Base-by-base conservation (phyloP, 208 protist species). In the Acanthamoeba healyi region DNA sequence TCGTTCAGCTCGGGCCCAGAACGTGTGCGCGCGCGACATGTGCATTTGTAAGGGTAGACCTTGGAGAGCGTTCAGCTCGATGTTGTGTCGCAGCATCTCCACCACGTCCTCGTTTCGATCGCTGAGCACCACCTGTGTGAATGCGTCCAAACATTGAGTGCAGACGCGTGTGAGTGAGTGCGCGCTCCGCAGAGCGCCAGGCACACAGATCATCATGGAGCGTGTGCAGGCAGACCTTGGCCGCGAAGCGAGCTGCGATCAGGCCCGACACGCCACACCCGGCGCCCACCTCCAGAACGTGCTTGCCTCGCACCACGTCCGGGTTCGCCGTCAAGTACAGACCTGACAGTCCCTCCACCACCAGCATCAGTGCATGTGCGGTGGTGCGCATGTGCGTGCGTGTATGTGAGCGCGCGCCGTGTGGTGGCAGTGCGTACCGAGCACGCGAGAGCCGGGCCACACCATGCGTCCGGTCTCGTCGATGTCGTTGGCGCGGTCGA, bases 391-490 rank as follows among this genome's bases (percentile, higher is more conserved):
- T n/a, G n/a, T n/a, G n/a, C 54, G 22, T 26, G n/a, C n/a, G 14
- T 58, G 14, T 58, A 58, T 22, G 19, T 22, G 12, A 22, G n/a
- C 15, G 56, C 9, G 15, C 56, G 15, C 1, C 7, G 36, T 32
- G 36, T 26, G 19, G 65, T 26, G 10, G 4, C 17, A 24, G 7
- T 10, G 6, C 5, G 24, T 34, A 79, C 70, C 70, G 34, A 79
- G 70, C 32, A 79, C 70, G 70, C 70, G 70, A 24, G 70, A 79
- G 19, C 36, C 70, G 3, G 70, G 70, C 70, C 70, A 79, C 34
- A 79, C 70, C 70, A 79, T 38, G 70, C 70, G 70, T 6, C 70
- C 70, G 34, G 70, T 79, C 70, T 79, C 70, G 70, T 79, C 70
- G 6, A 79, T 79, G 38, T 79, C 70, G 70, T 79, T 79, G 12